A percentile compares a stretch with the other conserved stretches of the same genome.
phyloP scores from a whole-genome alignment of 805 yeast species.

The Torulaspora indica region DNA sequence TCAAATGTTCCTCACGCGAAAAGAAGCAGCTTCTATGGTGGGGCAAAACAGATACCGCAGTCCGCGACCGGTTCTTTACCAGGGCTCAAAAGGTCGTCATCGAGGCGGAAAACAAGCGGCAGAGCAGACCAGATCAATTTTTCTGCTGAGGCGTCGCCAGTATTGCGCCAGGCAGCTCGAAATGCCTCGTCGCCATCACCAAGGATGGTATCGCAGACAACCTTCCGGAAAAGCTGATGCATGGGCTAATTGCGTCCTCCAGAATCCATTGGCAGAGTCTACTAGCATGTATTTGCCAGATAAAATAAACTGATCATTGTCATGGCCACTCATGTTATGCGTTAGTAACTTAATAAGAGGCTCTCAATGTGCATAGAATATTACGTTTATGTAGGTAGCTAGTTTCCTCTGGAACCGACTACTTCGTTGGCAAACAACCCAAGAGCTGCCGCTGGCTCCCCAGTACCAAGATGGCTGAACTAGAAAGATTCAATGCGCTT shows the following conservation, averaged over 20 bases:
- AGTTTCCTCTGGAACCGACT: neutral
- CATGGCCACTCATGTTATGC: neutral
- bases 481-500: neutral
- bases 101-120: slow-evolving; percentile 17
- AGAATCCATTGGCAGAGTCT: neutral
- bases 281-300: neutral
- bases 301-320: too few relatives aligned
- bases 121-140: slow-evolving; percentile 9
- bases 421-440: too few relatives aligned
- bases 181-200: slow-evolving; percentile 13
- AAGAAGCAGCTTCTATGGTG: slow-evolving; percentile 30
- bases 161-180: slow-evolving; percentile 10
- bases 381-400: neutral
- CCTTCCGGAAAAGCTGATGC: slow-evolving; percentile 1
- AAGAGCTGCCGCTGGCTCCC: too few relatives aligned
- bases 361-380: neutral
- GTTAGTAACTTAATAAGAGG: neutral
- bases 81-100: slow-evolving; percentile 24
- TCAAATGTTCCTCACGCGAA: slow-evolving; percentile 15
- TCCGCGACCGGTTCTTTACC: slow-evolving; percentile 22
- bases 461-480: too few relatives aligned
- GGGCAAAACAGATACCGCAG: slow-evolving; percentile 15
- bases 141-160: slow-evolving; percentile 15
- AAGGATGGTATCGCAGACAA: slow-evolving; percentile 7
- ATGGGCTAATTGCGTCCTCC: neutral